A percentile compares a stretch with the other conserved stretches of the same genome.
These are phyloP conservation scores for Sequoia sempervirens DNA, from an alignment of 75 land plant genomes.

Conservation along the genomic window DNA sequence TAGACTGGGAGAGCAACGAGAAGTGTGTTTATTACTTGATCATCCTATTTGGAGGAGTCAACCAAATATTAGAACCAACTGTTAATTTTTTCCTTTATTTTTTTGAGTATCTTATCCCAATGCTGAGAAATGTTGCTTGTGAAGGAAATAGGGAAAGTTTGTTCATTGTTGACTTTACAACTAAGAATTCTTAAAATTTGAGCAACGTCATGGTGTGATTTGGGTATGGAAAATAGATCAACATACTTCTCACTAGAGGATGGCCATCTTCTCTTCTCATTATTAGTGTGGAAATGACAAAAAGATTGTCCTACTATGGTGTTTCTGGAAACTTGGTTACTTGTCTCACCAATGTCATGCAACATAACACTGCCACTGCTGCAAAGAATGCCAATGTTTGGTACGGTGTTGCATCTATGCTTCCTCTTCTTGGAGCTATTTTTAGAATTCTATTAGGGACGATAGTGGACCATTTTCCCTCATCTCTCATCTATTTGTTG, in stretches of 20 bases:
- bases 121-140: too few relatives aligned
- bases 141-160: too few relatives aligned
- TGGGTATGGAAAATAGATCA: not conserved
- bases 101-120: too few relatives aligned
- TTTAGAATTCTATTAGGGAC: slow-evolving; percentile 47
- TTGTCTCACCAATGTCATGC: slow-evolving; percentile 42
- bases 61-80: too few relatives aligned
- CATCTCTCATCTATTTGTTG: slow-evolving; percentile 46
- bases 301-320: slow-evolving; percentile 51
- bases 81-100: too few relatives aligned
- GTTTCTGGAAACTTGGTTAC: slow-evolving; percentile 35
- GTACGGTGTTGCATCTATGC: slow-evolving; percentile 30
- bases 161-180: not conserved
- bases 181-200: not conserved
- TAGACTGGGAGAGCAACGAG: too few relatives aligned
- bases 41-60: too few relatives aligned
- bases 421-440: slow-evolving; percentile 42
- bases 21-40: too few relatives aligned
- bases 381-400: slow-evolving; percentile 40
- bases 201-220: too few relatives aligned
- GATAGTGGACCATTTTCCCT: slow-evolving; percentile 41
- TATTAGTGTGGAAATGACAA: slow-evolving; percentile 7
- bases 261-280: not conserved
- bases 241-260: slow-evolving; percentile 10
- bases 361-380: slow-evolving; percentile 29